Base-by-base conservation (phyloP, 2,329 filamentous ascomycete genomes). In the Lasiodiplodia theobromae region DNA sequence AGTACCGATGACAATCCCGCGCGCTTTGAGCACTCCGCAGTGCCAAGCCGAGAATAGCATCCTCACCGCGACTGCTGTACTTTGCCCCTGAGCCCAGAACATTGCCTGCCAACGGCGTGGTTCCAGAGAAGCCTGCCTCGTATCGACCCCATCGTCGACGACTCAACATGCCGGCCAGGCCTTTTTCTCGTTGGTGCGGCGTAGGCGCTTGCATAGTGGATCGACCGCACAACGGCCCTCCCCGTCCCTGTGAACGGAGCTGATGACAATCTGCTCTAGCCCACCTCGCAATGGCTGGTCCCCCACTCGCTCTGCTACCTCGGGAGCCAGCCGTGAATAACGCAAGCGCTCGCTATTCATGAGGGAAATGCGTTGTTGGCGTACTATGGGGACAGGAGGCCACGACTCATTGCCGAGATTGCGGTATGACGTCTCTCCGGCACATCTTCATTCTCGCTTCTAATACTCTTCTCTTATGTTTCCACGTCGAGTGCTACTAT, bases 231-330 rank as follows among this genome's bases (percentile, higher is more conserved):
- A 67, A 40, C 38, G 28, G 44, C 54, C 60, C 40, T 47, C 37
- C 54, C 54, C 44, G 52, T 58, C 54, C 31, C 44, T 52, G 18
- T 54, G 54, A 44, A 44, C 54, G 44, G 31, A 60, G 66, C 66
- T 60, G 56, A 68, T 62, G 66, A 68, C 56, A 68, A 68, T 68
- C 40, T 68, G 54, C 66, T 60, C 57, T 52, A 68, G 56, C 66
- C 53, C 66, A 54, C 44, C 56, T 62, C 37, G 56, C 56, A 60
- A 40, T 31, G 53, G 57, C 53, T 40, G 65, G 53, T n/a, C 65
- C 53, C 37, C 31, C 28, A 12, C 51, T 31, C 60, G 25, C 44
- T 64, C 60, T 52, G 25, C 31, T 64, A 47, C 25, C 52, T 49
- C 60, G 52, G 60, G 38, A 38, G 44, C 37, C 60, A 49, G 18